phyloP scores from a whole-genome alignment of 306 rosid species.

The Castanea sativa region DNA sequence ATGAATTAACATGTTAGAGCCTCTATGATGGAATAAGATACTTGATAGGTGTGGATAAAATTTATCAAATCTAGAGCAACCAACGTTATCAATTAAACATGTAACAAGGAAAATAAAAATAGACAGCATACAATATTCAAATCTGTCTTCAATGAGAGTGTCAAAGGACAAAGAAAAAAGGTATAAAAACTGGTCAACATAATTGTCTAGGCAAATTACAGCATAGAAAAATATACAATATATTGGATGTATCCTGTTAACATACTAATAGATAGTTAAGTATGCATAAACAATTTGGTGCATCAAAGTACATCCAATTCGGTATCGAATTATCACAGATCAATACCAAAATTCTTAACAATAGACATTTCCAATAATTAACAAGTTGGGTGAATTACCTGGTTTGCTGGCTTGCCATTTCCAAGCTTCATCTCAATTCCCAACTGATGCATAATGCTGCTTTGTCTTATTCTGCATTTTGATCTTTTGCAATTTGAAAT shows the following conservation, averaged over 20 bases:
- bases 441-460: neutral
- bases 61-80: neutral
- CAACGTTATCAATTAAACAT: neutral
- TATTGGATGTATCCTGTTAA: neutral
- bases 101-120: neutral
- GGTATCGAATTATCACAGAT: neutral
- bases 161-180: neutral
- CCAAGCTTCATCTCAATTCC: neutral
- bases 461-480: neutral
- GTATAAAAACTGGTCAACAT: neutral
- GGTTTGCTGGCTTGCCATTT: constrained; percentile 4
- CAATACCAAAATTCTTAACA: neutral
- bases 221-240: neutral
- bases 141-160: neutral
- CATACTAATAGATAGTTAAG: neutral
- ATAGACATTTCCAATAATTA: neutral
- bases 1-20: neutral
- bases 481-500: neutral
- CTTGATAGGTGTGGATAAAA: neutral
- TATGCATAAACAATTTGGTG: neutral
- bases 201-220: neutral
- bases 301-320: neutral
- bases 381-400: neutral
- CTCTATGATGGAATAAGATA: neutral
- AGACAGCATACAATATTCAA: neutral